Conservation (phyloP, 495 filamentous ascomycete species). For the Trichocladium uniseriatum region DNA sequence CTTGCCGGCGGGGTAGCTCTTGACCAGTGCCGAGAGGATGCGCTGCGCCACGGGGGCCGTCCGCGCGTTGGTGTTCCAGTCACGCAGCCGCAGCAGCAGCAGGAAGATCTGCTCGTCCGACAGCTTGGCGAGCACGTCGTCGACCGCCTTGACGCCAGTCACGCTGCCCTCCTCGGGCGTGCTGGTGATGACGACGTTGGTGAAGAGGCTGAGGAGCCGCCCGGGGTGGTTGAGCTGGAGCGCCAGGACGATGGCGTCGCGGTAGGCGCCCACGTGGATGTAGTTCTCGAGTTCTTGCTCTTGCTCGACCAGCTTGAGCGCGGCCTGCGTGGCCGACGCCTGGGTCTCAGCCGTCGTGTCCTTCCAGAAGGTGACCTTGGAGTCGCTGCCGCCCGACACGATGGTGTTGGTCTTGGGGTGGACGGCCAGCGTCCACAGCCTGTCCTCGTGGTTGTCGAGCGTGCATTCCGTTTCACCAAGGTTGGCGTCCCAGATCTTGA, state of each 20-base stretch:
- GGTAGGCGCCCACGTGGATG: slow-evolving; percentile 74
- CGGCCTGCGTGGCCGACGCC: slow-evolving; percentile 55
- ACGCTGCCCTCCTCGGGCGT: slow-evolving; percentile 53
- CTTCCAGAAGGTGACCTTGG: slow-evolving; percentile 86
- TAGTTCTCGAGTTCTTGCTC: slow-evolving; percentile 89
- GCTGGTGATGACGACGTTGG: slow-evolving; percentile 58
- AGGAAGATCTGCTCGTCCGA: slow-evolving; percentile 72
- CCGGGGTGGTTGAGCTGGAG: slow-evolving; percentile 89
- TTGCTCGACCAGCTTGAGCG: slow-evolving; percentile 75
- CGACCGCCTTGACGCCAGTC: slow-evolving; percentile 68
- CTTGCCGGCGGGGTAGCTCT: slow-evolving; percentile 62
- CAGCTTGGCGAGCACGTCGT: slow-evolving; percentile 70
- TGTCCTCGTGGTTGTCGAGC: slow-evolving; percentile 90
- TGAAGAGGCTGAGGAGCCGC: slow-evolving; percentile 74
- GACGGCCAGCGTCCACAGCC: slow-evolving; percentile 79
- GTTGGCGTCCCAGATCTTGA: slow-evolving; percentile 87
- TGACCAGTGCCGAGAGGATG: slow-evolving; percentile 70
- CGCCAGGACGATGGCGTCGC: slow-evolving; percentile 84
- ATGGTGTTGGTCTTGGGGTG: slow-evolving; percentile 59
- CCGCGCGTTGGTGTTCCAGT: slow-evolving; percentile 94
- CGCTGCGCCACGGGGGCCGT: slow-evolving; percentile 80
- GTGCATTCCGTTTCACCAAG: slow-evolving; percentile 75
- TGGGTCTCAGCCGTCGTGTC: slow-evolving; percentile 82
- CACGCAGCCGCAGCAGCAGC: slow-evolving; percentile 68
- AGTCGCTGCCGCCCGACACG: slow-evolving; percentile 82